A percentile compares a stretch with the other conserved stretches of the same genome.
These are phyloP conservation scores for Panaeolus cyanescens DNA, from an alignment of 768 basidiomycete species.

Conservation along the genomic window DNA sequence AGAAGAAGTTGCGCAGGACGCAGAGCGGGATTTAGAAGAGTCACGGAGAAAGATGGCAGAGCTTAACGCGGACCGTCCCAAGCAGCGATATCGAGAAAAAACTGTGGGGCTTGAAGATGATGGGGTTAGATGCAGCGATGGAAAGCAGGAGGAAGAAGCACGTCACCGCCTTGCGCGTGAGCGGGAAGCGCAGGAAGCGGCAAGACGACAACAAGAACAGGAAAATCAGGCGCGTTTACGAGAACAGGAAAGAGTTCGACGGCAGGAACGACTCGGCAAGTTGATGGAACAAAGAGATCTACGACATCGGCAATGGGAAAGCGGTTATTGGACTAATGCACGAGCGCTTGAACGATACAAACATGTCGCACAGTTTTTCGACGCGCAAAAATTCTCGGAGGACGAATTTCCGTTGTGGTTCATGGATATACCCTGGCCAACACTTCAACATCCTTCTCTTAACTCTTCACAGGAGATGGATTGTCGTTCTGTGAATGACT, in stretches of 20 bases:
- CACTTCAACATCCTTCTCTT: conserved; percentile 51
- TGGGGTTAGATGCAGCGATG: background rate
- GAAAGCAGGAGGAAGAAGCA: conserved; percentile 45
- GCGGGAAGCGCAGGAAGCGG: conserved; percentile 55
- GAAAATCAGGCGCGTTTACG: conserved; percentile 15
- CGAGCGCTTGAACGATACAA: conserved; percentile 76
- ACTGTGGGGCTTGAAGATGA: background rate
- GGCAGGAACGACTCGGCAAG: conserved; percentile 19
- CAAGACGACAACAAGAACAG: conserved; percentile 21
- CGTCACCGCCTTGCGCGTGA: conserved; percentile 63
- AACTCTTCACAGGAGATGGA: conserved; percentile 68
- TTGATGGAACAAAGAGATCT: conserved; percentile 29
- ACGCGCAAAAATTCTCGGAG: conserved; percentile 55
- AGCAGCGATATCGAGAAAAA: conserved; percentile 19
- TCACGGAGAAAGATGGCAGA: conserved; percentile 22
- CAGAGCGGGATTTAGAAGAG: conserved; percentile 13
- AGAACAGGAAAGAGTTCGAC: conserved; percentile 20
- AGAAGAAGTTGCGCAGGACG: conserved; percentile 25
- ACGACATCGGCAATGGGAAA: conserved; percentile 57
- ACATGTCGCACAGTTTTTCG: conserved; percentile 61
- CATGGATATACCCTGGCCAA: conserved; percentile 77
- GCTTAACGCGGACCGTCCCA: conserved; percentile 21
- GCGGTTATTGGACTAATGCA: conserved; percentile 61
- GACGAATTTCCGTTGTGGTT: conserved; percentile 52
- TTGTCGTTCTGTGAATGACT: conserved; percentile 70